Evolutionary conservation across 1,284 basidiomycete genomes (phyloP), one percentile per base, ranked within the genome.

Genomic region (Sanghuangporus baumii): DNA sequence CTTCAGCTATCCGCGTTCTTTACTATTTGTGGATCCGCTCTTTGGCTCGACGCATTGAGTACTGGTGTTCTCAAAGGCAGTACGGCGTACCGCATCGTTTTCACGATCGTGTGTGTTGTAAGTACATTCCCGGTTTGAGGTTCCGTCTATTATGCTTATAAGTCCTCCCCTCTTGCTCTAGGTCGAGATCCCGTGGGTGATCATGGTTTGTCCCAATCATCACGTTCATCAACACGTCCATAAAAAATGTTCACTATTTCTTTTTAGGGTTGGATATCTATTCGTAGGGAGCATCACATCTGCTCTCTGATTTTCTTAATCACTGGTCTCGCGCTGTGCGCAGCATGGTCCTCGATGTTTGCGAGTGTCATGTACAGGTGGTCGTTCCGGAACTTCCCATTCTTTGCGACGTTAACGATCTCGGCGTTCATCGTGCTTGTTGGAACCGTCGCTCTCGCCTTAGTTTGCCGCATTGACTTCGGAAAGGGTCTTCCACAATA

Each of bases 1-100:
- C 60, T 71, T 7, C 70, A 71, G 58, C 65, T 71, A 4, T 65
- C 70, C 40, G 63, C 65, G 18, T 71, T 71, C 61, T 69, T 70
- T 59, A 67, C 70, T 43, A 60, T 71, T 46, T 59, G 67, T 34
- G 67, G 65, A 36, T 65, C 67, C 36, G 69, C 65, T 9, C 60
- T 71, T 11, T 71, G 69, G 67, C 47, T 71, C 47, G 69, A 70
- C 55, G 66, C 69, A 50, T 61, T 71, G 9, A 56, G 65, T 59
- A 61, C 57, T 43, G 57, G 62, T 16, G 56, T 60, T 18, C 41
- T 64, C n/a, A 57, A 37, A 41, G 60, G 62, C 8, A 60, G 51
- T 26, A 60, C 57, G 16, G 58, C 47, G 16, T 69, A 63, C 46
- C 57, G 64, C 16, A 65, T 62, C 6, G 41, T 65, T 12, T 69